Evolutionary conservation across 345 rosid species (phyloP).

Genomic region (Arabidopsis arenosa): DNA sequence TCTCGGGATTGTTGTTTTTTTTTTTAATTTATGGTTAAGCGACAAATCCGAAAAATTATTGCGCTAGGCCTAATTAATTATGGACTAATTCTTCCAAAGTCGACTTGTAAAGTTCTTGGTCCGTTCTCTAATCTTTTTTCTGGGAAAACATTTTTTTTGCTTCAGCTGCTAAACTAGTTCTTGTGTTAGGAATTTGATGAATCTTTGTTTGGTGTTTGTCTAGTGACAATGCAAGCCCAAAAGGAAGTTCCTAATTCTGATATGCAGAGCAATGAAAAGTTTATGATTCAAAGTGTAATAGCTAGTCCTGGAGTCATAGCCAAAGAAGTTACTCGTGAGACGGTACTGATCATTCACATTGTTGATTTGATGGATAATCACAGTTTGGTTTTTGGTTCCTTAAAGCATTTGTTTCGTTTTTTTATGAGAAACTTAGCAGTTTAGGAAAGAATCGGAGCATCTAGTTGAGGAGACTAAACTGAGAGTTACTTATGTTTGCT

Average conservation of each 20-base stretch:
- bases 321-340: neutral
- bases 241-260: constrained; percentile 62
- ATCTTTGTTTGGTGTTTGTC: neutral
- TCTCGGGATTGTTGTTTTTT: neutral
- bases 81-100: neutral
- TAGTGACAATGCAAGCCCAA: constrained; percentile 85
- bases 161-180: neutral
- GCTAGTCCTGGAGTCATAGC: neutral
- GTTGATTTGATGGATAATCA: neutral
- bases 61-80: neutral
- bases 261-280: constrained; percentile 20
- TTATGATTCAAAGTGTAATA: constrained; percentile 3
- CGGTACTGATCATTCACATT: neutral
- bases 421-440: neutral
- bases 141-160: too few species aligned
- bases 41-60: neutral
- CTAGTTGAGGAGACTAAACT: neutral
- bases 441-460: neutral
- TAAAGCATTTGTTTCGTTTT: neutral
- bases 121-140: too few species aligned
- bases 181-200: neutral
- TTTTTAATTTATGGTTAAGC: neutral
- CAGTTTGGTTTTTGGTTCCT: neutral
- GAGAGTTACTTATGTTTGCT: neutral
- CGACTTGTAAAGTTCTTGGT: constrained; percentile 41